Evolutionary conservation across 345 rosid species (phyloP), one percentile per base, ranked within the genome.

Genomic region (Iberis pinnata): DNA sequence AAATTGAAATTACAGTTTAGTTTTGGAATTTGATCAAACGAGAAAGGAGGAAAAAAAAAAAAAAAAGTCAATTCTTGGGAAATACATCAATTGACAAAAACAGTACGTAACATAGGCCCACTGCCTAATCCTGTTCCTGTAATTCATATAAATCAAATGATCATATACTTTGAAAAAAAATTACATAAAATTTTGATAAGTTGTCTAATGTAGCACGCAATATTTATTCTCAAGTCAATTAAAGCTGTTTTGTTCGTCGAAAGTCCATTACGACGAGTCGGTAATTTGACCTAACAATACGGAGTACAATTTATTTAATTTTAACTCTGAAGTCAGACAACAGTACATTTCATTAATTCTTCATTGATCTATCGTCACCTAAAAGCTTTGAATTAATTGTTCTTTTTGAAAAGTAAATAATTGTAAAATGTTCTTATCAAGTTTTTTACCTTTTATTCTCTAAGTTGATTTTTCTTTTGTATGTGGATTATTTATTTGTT

Each of bases 81-180:
- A 63, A 46, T 36, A 45, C 47, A 46, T 46, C 2, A 38, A 63
- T 54, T 38, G 68, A 54, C 61, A 63, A 63, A 22, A 44, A 10
- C 42, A 45, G 18, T 16, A 15, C 55, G 48, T 27, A 46, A 42
- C 38, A 43, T 29, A 29, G 61, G 56, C 49, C 26, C 42, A 46
- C 18, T 43, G n/a, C 49, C 37, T 64, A 47, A 55, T 63, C 60
- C 20, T 61, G 59, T 61, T 50, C 60, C 20, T 61, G 59, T 61
- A 50, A 33, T 61, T 12, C 50, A 50, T 61, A 43, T 25, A 13
- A 33, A 40, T 43, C 61, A 63, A 38, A 38, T 29, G 33, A 14
- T 49, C 6, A 22, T 22, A 22, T 22, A 2, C 25, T 22, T 22
- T 22, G 3, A 22, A 3, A 22, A 22, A 22, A 22, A 6, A 22